Evolutionary conservation across 129 eudicot species (phyloP).

Genomic region (Helichrysum umbraculigerum): DNA sequence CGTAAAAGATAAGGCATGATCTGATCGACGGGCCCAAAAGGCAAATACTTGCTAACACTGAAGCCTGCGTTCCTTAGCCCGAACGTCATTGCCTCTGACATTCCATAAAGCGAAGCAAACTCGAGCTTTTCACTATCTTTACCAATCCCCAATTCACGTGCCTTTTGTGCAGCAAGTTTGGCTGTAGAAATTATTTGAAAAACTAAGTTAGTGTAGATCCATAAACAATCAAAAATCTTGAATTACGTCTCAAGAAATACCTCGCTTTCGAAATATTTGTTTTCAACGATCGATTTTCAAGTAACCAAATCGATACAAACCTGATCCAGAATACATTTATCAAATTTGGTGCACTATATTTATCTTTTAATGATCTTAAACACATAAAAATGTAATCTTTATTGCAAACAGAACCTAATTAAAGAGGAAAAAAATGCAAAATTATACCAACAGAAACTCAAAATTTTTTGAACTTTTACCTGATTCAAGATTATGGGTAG

Average conservation of each 20-base stretch:
- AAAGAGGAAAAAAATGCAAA: not conserved
- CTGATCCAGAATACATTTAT: conserved; percentile 39
- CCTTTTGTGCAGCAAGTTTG: conserved; percentile 70
- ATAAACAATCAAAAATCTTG: conserved; percentile 20
- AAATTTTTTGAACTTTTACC: conserved; percentile 47
- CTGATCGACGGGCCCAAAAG: conserved; percentile 91
- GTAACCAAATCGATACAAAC: conserved; percentile 30
- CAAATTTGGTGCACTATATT: conserved; percentile 36
- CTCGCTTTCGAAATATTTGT: conserved; percentile 36
- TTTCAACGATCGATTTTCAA: conserved; percentile 37
- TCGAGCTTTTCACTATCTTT: conserved; percentile 63
- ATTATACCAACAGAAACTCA: not conserved
- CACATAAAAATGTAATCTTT: conserved; percentile 24
- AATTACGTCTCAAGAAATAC: conserved; percentile 41
- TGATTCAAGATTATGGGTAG: conserved; percentile 92
- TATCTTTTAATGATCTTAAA: conserved; percentile 28
- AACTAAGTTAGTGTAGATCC: conserved; percentile 20
- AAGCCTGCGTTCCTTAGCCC: conserved; percentile 84
- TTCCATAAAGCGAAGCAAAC: conserved; percentile 92
- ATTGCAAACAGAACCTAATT: not conserved
- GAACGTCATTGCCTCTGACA: conserved; percentile 82
- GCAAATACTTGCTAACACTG: conserved; percentile 86
- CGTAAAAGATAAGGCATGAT: conserved; percentile 90
- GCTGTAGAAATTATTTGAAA: conserved; percentile 37
- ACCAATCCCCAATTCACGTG: conserved; percentile 60